phyloP scores from a whole-genome alignment of 1,284 basidiomycete species.

The Inonotus hispidus region DNA sequence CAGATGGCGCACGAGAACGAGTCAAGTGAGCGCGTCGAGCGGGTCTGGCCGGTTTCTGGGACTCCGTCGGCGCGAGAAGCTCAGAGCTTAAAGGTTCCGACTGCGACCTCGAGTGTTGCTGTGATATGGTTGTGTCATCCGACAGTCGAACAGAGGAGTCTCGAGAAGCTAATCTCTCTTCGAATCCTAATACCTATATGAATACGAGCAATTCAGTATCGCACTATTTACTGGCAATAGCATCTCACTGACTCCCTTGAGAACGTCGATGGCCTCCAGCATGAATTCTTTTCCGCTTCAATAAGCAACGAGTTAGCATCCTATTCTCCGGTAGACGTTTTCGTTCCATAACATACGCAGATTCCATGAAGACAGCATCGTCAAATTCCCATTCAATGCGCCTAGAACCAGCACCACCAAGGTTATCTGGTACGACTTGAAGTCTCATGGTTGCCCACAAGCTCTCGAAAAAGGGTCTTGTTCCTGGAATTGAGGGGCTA shows the following conservation, averaged over 20 bases:
- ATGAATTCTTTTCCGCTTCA: conserved; percentile 77
- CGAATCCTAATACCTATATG: conserved; percentile 22
- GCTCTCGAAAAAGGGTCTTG: conserved; percentile 72
- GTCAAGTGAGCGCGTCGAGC: conserved; percentile 42
- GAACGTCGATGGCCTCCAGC: conserved; percentile 72
- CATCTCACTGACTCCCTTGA: conserved; percentile 64
- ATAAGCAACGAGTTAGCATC: conserved; percentile 19
- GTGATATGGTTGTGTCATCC: conserved; percentile 27
- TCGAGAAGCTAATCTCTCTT: conserved; percentile 17
- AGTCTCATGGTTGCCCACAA: conserved; percentile 72
- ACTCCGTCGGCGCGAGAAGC: conserved; percentile 31
- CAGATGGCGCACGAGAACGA: conserved; percentile 67
- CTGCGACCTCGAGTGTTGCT: conserved; percentile 46
- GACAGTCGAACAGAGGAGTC: conserved; percentile 24
- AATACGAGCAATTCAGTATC: conserved; percentile 5
- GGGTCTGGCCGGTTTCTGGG: conserved; percentile 34
- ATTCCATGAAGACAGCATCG: conserved; percentile 79
- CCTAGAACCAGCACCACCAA: conserved; percentile 65
- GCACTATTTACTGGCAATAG: background rate
- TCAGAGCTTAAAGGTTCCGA: conserved; percentile 42
- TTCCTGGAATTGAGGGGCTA: conserved; percentile 74
- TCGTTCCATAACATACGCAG: conserved; percentile 53
- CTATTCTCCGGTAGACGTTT: conserved; percentile 14
- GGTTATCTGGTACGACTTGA: conserved; percentile 61
- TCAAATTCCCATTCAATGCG: conserved; percentile 76